Percentiles rank a stretch among this genome's conserved stretches.
These are phyloP conservation scores for Phellopilus nigrolimitatus DNA, from an alignment of 1,284 basidiomycete species.

Conservation along the genomic window DNA sequence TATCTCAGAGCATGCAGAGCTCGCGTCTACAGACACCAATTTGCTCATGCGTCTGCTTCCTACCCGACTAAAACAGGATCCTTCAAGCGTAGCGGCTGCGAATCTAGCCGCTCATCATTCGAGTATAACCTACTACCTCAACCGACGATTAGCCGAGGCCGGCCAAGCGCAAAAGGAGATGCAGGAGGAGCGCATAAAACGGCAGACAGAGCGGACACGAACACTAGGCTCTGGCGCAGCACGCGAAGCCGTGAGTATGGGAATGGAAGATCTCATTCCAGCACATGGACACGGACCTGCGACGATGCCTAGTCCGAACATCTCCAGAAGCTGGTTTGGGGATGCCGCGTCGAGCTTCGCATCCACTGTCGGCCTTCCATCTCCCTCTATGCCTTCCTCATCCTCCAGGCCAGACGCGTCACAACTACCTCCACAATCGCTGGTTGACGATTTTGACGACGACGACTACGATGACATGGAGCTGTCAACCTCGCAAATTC, in stretches of 20 bases:
- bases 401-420: conserved; percentile 26
- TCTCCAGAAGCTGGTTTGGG: conserved; percentile 55
- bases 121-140: conserved; percentile 82
- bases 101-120: conserved; percentile 79
- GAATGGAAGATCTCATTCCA: conserved; percentile 25
- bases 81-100: conserved; percentile 54
- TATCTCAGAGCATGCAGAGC: conserved; percentile 56
- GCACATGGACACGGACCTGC: conserved; percentile 26
- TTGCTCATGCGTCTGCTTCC: conserved; percentile 64
- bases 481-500: conserved; percentile 77
- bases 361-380: conserved; percentile 54
- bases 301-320: conserved; percentile 25
- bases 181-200: conserved; percentile 82
- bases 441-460: conserved; percentile 42
- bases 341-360: conserved; percentile 58
- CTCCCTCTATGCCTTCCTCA: conserved; percentile 29
- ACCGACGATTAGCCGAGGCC: conserved; percentile 69
- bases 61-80: conserved; percentile 56
- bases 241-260: conserved; percentile 48
- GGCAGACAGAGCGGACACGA: conserved; percentile 72
- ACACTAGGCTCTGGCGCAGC: conserved; percentile 73
- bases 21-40: conserved; percentile 55
- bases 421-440: conserved; percentile 23
- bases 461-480: conserved; percentile 58
- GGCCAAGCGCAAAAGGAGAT: conserved; percentile 78